Evolutionary conservation across 768 basidiomycete species (phyloP).

Genomic region (Gloeostereum incarnatum): DNA sequence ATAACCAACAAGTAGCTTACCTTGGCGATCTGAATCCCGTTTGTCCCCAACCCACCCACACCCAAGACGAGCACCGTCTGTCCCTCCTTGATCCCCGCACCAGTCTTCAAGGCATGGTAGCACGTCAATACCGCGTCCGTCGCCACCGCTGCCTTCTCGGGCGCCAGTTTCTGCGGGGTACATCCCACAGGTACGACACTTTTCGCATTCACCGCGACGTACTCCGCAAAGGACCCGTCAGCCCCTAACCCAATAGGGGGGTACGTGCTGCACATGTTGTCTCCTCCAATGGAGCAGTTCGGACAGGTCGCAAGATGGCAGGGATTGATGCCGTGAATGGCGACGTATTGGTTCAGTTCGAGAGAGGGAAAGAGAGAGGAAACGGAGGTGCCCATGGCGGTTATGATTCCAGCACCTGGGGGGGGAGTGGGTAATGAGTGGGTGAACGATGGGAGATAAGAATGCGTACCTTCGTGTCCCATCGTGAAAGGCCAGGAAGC

Average conservation of each 20-base stretch:
- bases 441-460: neutral
- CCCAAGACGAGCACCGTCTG: slow-evolving; percentile 2
- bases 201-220: neutral
- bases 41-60: slow-evolving; percentile 3
- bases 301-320: neutral
- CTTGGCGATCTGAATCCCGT: slow-evolving; percentile 4
- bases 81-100: slow-evolving; percentile 1
- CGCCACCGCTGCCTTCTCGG: slow-evolving; percentile 1
- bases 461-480: slow-evolving; percentile 4
- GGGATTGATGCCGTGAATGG: slow-evolving; percentile 1
- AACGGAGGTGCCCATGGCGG: slow-evolving; percentile 2
- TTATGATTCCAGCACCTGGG: slow-evolving; percentile 2
- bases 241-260: slow-evolving; percentile 1
- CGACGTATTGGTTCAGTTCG: slow-evolving; percentile 2
- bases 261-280: slow-evolving; percentile 1
- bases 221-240: slow-evolving; percentile 1
- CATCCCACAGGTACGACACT: slow-evolving; percentile 1
- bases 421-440: neutral
- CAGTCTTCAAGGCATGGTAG: slow-evolving; percentile 2
- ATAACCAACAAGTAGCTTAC: neutral
- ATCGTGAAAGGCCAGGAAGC: slow-evolving; percentile 2
- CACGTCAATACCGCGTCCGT: slow-evolving; percentile 2
- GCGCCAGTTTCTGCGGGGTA: slow-evolving; percentile 1
- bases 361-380: neutral
- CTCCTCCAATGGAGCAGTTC: neutral